Base-by-base conservation (phyloP, 805 yeast genomes). In the Ogataea thermomethanolica region DNA sequence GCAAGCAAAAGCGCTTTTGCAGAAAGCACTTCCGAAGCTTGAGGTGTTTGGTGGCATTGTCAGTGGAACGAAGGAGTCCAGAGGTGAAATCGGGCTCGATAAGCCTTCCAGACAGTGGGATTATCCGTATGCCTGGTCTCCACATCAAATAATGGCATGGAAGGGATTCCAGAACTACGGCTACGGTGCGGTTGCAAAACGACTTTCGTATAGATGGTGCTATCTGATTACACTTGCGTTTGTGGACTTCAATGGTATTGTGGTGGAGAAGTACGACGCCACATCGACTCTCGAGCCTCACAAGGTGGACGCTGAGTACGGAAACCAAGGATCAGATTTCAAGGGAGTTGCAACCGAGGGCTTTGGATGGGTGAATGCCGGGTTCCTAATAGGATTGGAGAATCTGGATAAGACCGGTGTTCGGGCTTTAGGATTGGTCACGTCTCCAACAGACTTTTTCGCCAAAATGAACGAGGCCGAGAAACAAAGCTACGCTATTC, bases 111-210 rank as follows among this genome's bases (percentile, higher is more conserved):
- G 98, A 61, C 99, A 91, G 65, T 91, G 99, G 99, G 99, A 91
- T 61, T 93, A 83, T 61, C 99, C 99, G 2, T 87, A 69, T 56
- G 98, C 98, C 1, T 91, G 99, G 99, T 96, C 98, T 0, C 98
- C 99, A 3, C 98, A 93, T 59, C 99, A 91, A 63, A 86, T 91
- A 12, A 61, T 91, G 39, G 91, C 95, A 1, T 91, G 99, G 99
- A 76, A 75, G 32, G 98, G 97, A 0, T 69, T 91, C 25, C 53
- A 61, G 22, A 74, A 79, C 38, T 93, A 91, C 58, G 93, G 90
- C 0, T 85, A 71, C 56, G 61, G 59, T 3, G 77, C 71, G 3
- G 76, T 76, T 12, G 81, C 91, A 1, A 70, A 81, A 41, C 67
- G 98, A 45, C 65, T 91, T 42, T 80, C 82, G 1, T 85, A 84